phyloP scores from a whole-genome alignment of 352 stramenopile species.

The Phytophthora aleatoria region DNA sequence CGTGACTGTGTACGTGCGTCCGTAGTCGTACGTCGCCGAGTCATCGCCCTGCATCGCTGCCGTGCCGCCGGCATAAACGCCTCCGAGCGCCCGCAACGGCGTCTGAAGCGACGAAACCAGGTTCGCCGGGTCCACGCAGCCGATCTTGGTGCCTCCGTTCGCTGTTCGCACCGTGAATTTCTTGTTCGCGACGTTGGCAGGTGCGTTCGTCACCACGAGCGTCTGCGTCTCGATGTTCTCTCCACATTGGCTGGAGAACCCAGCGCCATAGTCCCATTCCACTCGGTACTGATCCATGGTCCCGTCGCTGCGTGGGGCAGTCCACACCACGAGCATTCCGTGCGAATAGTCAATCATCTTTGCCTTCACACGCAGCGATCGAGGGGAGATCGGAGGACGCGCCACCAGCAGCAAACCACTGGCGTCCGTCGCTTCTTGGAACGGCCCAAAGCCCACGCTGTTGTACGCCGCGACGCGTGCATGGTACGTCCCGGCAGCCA shows the following conservation, averaged over 20 bases:
- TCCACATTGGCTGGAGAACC: conserved; percentile 84
- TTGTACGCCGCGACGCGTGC: conserved; percentile 95
- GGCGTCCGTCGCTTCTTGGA: conserved; percentile 46
- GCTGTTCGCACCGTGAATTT: conserved; percentile 20
- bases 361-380: conserved; percentile 81
- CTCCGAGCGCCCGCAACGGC: conserved; percentile 31
- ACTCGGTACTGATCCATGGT: conserved; percentile 87
- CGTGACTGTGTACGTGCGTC: conserved; percentile 62
- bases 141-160: conserved; percentile 5
- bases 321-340: conserved; percentile 70
- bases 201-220: conserved; percentile 37
- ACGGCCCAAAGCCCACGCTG: conserved; percentile 90
- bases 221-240: conserved; percentile 75
- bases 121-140: conserved; percentile 11
- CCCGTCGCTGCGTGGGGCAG: conserved; percentile 78
- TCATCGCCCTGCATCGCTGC: conserved; percentile 58
- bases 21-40: conserved; percentile 68
- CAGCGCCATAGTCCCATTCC: conserved; percentile 94
- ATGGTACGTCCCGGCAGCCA: conserved; percentile 86
- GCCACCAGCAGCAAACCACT: conserved; percentile 41
- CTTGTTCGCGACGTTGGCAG: not conserved
- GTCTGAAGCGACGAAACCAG: conserved; percentile 10
- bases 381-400: conserved; percentile 41
- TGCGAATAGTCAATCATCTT: conserved; percentile 42
- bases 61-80: conserved; percentile 31